These are phyloP conservation scores for Elsinoe ampelina DNA, from an alignment of 2,329 filamentous ascomycete genomes.

Conservation along the genomic window DNA sequence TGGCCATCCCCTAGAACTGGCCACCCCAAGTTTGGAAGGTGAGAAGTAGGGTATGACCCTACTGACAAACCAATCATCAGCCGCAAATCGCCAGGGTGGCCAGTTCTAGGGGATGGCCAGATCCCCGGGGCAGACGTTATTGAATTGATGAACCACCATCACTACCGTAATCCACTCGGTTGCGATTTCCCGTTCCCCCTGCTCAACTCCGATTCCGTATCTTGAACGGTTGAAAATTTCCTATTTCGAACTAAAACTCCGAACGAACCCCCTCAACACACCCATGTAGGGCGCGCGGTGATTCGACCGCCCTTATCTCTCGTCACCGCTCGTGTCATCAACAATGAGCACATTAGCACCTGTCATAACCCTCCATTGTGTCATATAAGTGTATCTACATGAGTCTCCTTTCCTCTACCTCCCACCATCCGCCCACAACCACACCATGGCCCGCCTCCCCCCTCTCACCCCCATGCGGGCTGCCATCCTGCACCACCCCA, in stretches of 20 bases:
- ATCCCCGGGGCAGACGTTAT: too few relatives aligned
- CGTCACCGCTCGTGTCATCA: neutral
- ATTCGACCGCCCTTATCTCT: neutral
- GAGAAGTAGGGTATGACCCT: too few relatives aligned
- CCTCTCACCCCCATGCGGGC: neutral
- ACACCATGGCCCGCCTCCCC: neutral
- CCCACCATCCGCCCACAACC: neutral
- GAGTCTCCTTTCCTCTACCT: neutral
- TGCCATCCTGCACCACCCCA: neutral
- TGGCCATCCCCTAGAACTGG: too few relatives aligned
- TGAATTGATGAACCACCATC: neutral
- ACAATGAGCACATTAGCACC: neutral
- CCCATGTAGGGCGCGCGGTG: neutral
- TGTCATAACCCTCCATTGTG: neutral
- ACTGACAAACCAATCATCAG: too few relatives aligned
- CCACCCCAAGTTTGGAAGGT: too few relatives aligned
- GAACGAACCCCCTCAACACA: neutral
- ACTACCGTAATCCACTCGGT: neutral
- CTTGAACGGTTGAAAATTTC: constrained; percentile 5
- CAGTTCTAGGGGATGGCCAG: too few relatives aligned
- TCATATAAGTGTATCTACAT: neutral
- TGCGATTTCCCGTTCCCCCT: neutral
- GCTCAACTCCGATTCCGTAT: neutral
- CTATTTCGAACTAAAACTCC: neutral
- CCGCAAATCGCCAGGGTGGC: too few relatives aligned